Percentiles rank a stretch among this genome's conserved stretches.
These are phyloP conservation scores for Pythium biforme DNA, from an alignment of 352 stramenopile species.

Conservation along the genomic window DNA sequence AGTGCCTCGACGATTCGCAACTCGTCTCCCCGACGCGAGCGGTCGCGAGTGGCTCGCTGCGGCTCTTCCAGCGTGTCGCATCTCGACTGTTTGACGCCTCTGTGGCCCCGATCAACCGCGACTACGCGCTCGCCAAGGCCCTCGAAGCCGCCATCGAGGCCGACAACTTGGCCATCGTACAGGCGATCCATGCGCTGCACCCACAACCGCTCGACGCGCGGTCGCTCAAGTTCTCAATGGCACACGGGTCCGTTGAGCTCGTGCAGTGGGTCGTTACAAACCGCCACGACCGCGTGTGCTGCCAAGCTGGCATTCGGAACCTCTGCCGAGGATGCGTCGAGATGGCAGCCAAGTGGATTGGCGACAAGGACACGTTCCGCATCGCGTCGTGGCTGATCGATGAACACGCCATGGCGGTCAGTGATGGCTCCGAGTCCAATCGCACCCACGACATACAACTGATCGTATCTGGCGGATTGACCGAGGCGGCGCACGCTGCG, in stretches of 20 bases:
- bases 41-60: not conserved
- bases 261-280: constrained; percentile 1
- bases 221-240: not conserved
- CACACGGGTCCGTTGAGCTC: not conserved
- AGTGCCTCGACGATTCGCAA: not conserved
- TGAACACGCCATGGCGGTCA: too few species aligned
- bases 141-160: not conserved
- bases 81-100: not conserved
- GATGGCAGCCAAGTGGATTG: not conserved
- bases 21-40: not conserved
- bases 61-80: not conserved
- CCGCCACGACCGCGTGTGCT: not conserved
- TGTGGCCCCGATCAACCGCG: too few species aligned
- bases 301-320: not conserved
- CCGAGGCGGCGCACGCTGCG: too few species aligned
- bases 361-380: not conserved
- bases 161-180: not conserved
- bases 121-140: not conserved
- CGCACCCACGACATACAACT: not conserved
- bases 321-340: not conserved
- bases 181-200: constrained; percentile 1
- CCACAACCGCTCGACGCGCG: not conserved
- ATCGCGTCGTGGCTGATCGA: not conserved
- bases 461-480: not conserved
- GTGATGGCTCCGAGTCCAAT: too few species aligned